Conservation (phyloP, 805 yeast genomes). For the Wickerhamomyces rabaulensis region DNA sequence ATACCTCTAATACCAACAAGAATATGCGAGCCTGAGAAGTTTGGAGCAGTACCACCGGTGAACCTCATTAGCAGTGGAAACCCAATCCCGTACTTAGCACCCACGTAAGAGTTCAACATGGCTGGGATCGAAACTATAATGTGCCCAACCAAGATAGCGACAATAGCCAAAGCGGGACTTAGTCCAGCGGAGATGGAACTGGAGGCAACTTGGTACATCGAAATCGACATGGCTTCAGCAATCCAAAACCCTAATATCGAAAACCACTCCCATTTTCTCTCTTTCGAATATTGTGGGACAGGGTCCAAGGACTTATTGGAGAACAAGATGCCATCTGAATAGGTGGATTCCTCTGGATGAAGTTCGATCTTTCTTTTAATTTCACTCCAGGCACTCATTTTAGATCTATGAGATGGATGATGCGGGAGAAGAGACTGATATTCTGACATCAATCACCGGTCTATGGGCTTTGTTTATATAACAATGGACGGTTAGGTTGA, state of each 20-base stretch:
- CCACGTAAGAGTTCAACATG: conserved; percentile 20
- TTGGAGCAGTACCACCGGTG: conserved; percentile 31
- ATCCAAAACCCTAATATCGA: conserved; percentile 47
- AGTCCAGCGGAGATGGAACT: conserved; percentile 62
- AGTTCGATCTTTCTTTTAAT: conserved; percentile 11
- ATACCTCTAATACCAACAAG: conserved; percentile 27
- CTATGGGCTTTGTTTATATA: neutral
- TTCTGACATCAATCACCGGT: too few species aligned
- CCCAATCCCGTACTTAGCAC: conserved; percentile 31
- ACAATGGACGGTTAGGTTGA: neutral
- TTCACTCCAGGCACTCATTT: conserved; percentile 1
- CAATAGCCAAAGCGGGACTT: conserved; percentile 45
- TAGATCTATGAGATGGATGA: too few species aligned
- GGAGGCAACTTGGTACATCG: conserved; percentile 77
- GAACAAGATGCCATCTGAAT: conserved; percentile 30
- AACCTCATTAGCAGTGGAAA: conserved; percentile 30
- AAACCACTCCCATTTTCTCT: conserved; percentile 68
- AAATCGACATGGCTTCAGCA: conserved; percentile 73
- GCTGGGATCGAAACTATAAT: conserved; percentile 23
- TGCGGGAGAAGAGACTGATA: too few species aligned
- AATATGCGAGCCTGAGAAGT: conserved; percentile 28
- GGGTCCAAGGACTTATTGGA: conserved; percentile 65
- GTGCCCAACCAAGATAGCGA: conserved; percentile 23
- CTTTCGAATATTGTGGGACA: conserved; percentile 50
- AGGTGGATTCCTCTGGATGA: conserved; percentile 15